A percentile compares a stretch with the other conserved stretches of the same genome.
Evolutionary conservation across 2,329 filamentous ascomycete species (phyloP).

Genomic region (Pseudogymnoascus verrucosus): DNA sequence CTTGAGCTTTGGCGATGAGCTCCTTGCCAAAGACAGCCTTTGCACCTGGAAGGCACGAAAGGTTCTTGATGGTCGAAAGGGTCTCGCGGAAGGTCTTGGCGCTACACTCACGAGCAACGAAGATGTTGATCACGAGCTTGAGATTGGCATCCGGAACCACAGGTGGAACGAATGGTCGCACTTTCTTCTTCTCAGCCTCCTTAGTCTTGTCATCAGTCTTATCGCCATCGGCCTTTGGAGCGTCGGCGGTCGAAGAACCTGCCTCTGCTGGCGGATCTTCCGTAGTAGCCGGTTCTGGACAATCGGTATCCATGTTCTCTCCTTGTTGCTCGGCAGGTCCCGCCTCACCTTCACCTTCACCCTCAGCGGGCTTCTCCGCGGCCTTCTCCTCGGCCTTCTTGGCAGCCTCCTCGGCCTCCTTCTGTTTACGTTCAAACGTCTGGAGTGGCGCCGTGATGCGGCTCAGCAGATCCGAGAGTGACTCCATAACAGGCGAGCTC

Average conservation of each 20-base stretch:
- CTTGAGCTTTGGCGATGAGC: constrained; percentile 77
- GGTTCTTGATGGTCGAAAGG: constrained; percentile 95
- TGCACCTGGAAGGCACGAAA: constrained; percentile 85
- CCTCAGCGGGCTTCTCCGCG: constrained; percentile 17
- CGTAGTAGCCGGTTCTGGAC: constrained; percentile 20
- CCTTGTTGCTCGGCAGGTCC: constrained; percentile 14
- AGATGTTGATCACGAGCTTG: constrained; percentile 89
- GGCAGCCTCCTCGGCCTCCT: constrained; percentile 55
- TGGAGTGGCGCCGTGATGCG: constrained; percentile 82
- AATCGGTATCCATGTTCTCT: constrained; percentile 11
- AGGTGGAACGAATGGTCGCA: constrained; percentile 65
- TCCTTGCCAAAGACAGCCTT: constrained; percentile 90
- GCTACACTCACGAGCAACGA: constrained; percentile 91
- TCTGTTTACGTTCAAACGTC: constrained; percentile 73
- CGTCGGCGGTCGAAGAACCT: constrained; percentile 14
- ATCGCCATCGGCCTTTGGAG: constrained; percentile 14
- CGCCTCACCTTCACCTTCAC: constrained; percentile 19
- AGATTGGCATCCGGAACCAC: constrained; percentile 84
- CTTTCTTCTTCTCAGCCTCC: constrained; percentile 27
- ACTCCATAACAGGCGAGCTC: constrained; percentile 94
- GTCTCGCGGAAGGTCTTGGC: constrained; percentile 98
- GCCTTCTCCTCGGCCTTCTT: constrained; percentile 37
- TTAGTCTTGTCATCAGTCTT: constrained; percentile 18
- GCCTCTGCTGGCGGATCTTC: constrained; percentile 13
- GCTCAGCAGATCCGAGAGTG: constrained; percentile 77